A percentile compares a stretch with the other conserved stretches of the same genome.
Conservation (phyloP, 495 filamentous ascomycete genomes). For the Daldinia loculata region DNA sequence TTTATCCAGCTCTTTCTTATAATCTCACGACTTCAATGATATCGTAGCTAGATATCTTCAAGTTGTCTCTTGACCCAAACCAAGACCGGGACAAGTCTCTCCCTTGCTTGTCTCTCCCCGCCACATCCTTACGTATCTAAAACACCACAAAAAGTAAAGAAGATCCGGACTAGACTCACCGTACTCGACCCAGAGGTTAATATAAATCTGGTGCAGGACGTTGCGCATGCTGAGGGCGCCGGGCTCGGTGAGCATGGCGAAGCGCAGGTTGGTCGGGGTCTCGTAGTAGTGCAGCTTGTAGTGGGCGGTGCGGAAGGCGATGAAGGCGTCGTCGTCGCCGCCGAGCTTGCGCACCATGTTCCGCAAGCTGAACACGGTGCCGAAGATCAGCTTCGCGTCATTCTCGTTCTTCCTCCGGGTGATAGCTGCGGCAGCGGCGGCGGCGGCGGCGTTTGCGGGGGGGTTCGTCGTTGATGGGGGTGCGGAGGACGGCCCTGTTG, state of each 20-base stretch:
- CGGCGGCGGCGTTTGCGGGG: background rate
- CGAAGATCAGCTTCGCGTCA: constrained; percentile 97
- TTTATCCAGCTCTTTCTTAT: background rate
- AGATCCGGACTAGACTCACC: constrained; percentile 59
- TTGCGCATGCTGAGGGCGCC: constrained; percentile 89
- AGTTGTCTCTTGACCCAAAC: too few relatives aligned
- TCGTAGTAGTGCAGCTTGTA: constrained; percentile 99
- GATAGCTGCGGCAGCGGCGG: background rate
- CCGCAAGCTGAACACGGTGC: constrained; percentile 91
- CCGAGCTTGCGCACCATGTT: constrained; percentile 98
- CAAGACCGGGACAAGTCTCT: too few relatives aligned
- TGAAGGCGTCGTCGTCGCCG: constrained; percentile 90
- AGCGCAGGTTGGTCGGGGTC: constrained; percentile 92
- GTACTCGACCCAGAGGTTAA: constrained; percentile 96
- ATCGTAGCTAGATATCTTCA: too few relatives aligned
- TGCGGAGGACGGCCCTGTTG: constrained; percentile 6
- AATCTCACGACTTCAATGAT: too few relatives aligned
- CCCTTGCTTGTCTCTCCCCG: too few relatives aligned
- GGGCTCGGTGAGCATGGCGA: constrained; percentile 95
- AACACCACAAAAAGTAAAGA: background rate
- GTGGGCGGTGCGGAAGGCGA: constrained; percentile 86
- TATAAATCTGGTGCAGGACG: constrained; percentile 97
- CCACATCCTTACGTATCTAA: too few relatives aligned
- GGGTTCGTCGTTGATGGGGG: background rate
- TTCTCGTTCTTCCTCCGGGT: constrained; percentile 52